Evolutionary conservation across 1,139 yeast species (phyloP).

Genomic region (Saccharomyces uvarum): DNA sequence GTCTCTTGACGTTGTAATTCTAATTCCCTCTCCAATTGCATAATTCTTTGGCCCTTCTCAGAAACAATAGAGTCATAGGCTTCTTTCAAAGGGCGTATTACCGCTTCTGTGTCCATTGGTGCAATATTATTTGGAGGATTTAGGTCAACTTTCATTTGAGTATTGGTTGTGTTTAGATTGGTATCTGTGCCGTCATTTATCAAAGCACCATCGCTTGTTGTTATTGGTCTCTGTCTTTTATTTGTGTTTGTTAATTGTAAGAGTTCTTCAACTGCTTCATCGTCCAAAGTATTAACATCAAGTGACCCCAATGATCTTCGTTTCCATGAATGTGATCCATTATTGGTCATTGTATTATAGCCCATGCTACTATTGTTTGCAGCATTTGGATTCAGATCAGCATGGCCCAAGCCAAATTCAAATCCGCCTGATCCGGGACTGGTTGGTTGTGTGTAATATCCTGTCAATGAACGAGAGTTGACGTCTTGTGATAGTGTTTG

Average conservation of each 20-base stretch:
- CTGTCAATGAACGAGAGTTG: constrained; percentile 22
- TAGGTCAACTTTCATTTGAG: not conserved
- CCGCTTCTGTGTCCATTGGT: constrained; percentile 6
- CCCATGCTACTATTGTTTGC: constrained; percentile 5
- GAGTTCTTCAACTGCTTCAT: constrained; percentile 28
- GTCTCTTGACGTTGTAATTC: constrained; percentile 30
- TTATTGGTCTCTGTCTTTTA: constrained; percentile 9
- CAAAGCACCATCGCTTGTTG: constrained; percentile 1
- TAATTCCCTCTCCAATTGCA: constrained; percentile 27
- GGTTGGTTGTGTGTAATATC: constrained; percentile 30
- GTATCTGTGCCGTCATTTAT: not conserved
- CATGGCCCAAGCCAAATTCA: constrained; percentile 13
- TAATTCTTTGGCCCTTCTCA: constrained; percentile 28
- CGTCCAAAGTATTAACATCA: constrained; percentile 24
- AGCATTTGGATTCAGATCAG: constrained; percentile 5
- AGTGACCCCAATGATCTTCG: constrained; percentile 25
- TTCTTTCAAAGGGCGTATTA: constrained; percentile 16
- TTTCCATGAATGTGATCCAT: constrained; percentile 15
- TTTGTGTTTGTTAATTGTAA: constrained; percentile 22
- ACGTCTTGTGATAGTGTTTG: constrained; percentile 24
- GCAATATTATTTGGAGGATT: not conserved
- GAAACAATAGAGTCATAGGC: constrained; percentile 24
- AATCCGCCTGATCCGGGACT: constrained; percentile 23
- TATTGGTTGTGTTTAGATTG: not conserved
- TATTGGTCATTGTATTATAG: constrained; percentile 4